Evolutionary conservation across 371 early-diverging fungal genomes (phyloP).

Genomic region (Phascolomyces articulosus): DNA sequence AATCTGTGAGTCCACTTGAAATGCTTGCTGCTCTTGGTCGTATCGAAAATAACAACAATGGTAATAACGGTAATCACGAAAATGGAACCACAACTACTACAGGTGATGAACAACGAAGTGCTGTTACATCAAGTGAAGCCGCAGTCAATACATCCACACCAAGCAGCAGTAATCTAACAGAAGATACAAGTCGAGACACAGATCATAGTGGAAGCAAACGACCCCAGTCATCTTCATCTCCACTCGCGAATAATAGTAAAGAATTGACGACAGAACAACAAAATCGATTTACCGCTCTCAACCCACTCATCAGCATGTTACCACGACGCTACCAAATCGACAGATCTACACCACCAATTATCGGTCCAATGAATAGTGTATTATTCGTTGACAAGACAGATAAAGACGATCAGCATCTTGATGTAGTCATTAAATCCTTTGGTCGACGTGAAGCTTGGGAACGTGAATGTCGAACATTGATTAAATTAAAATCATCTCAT

Average conservation of each 20-base stretch:
- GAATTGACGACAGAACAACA: background rate
- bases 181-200: background rate
- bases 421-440: slow-evolving; percentile 43
- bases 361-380: slow-evolving; percentile 43
- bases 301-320: slow-evolving; percentile 22
- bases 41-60: slow-evolving; percentile 7
- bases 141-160: background rate
- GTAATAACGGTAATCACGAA: background rate
- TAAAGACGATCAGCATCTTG: background rate
- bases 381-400: slow-evolving; percentile 31
- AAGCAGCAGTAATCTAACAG: background rate
- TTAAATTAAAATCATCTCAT: slow-evolving; percentile 37
- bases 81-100: background rate
- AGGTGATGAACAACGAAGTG: background rate
- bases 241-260: background rate
- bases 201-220: background rate
- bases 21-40: slow-evolving; percentile 40
- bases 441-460: slow-evolving; percentile 58
- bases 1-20: slow-evolving; percentile 44
- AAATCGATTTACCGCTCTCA: slow-evolving; percentile 14
- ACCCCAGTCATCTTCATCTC: background rate
- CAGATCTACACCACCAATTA: slow-evolving; percentile 25
- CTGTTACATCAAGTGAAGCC: background rate
- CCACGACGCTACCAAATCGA: slow-evolving; percentile 44
- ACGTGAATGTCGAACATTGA: slow-evolving; percentile 46